A percentile compares a stretch with the other conserved stretches of the same genome.
These are phyloP conservation scores for Trametopsis cervina DNA, from an alignment of 768 basidiomycete genomes.

Conservation along the genomic window DNA sequence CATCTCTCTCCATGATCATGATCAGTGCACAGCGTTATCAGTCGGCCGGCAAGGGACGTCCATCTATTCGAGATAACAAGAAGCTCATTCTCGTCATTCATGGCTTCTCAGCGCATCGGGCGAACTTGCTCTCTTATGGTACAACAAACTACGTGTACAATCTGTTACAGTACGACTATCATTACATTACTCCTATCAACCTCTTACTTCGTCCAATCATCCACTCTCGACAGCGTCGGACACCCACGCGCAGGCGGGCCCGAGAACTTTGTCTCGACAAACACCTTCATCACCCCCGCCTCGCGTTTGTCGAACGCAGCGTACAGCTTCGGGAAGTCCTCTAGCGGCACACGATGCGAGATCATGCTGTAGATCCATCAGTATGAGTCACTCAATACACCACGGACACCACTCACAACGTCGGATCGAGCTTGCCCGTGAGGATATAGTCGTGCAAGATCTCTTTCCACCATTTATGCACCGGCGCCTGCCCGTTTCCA, in stretches of 20 bases:
- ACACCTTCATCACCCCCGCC: slow-evolving; percentile 62
- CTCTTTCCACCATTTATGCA: slow-evolving; percentile 69
- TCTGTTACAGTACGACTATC: too few relatives aligned
- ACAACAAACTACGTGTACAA: too few relatives aligned
- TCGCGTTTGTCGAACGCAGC: slow-evolving; percentile 51
- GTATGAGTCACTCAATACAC: not conserved
- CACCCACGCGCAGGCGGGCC: slow-evolving; percentile 40
- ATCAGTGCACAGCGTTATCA: too few relatives aligned
- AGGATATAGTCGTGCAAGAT: slow-evolving; percentile 59
- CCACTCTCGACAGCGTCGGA: slow-evolving; percentile 46
- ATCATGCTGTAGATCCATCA: slow-evolving; percentile 31
- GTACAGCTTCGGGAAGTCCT: slow-evolving; percentile 62
- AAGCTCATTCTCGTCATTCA: too few relatives aligned
- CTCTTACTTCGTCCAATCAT: slow-evolving; percentile 48
- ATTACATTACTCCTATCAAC: too few relatives aligned
- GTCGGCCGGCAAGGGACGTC: too few relatives aligned
- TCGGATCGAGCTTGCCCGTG: slow-evolving; percentile 59
- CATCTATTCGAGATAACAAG: too few relatives aligned
- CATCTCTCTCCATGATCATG: too few relatives aligned
- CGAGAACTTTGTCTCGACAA: slow-evolving; percentile 59
- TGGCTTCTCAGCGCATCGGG: too few relatives aligned
- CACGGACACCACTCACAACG: slow-evolving; percentile 35
- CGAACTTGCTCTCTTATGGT: too few relatives aligned
- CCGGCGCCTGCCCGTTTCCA: slow-evolving; percentile 71
- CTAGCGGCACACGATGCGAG: slow-evolving; percentile 53